phyloP scores from a whole-genome alignment of 2,329 filamentous ascomycete genomes.

The Endothia cerciana region DNA sequence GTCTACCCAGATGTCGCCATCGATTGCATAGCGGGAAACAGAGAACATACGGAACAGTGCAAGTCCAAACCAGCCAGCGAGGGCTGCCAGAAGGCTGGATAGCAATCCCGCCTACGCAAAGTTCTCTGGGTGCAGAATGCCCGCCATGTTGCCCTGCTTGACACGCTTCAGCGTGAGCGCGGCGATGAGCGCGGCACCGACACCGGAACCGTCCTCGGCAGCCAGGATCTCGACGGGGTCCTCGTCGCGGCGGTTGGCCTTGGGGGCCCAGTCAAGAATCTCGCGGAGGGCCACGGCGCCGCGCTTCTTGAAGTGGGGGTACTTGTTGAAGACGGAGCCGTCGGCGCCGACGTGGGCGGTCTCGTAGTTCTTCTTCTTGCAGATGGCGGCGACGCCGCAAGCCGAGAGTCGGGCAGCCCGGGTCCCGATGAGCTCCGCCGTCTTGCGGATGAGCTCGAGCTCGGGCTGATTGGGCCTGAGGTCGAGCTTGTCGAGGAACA shows the following conservation, averaged over 20 bases:
- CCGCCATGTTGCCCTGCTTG: slow-evolving; percentile 64
- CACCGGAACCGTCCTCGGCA: slow-evolving; percentile 94
- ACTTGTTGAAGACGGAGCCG: slow-evolving; percentile 98
- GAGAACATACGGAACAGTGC: not conserved
- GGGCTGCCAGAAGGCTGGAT: not conserved
- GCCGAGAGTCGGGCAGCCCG: slow-evolving; percentile 90
- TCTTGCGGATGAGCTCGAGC: slow-evolving; percentile 84
- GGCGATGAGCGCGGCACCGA: slow-evolving; percentile 95
- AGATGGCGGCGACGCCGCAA: slow-evolving; percentile 94
- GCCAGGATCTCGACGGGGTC: slow-evolving; percentile 87
- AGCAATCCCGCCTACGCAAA: slow-evolving; percentile 47
- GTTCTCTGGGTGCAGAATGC: slow-evolving; percentile 68
- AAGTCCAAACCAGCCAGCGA: not conserved
- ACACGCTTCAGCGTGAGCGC: slow-evolving; percentile 69
- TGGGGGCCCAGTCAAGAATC: slow-evolving; percentile 90
- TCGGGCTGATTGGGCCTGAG: slow-evolving; percentile 75
- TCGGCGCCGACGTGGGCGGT: slow-evolving; percentile 94
- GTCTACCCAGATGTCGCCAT: not conserved
- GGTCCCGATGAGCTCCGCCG: slow-evolving; percentile 92
- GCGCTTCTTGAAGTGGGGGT: slow-evolving; percentile 94
- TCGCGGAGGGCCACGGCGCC: slow-evolving; percentile 88
- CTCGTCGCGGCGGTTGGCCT: slow-evolving; percentile 69
- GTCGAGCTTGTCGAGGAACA: slow-evolving; percentile 76
- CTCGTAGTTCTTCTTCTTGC: slow-evolving; percentile 91
- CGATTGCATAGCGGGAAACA: slow-evolving; percentile 5